Evolutionary conservation across 176 grass and related monocot species (phyloP).

Genomic region (Hordeum vulgare): MorexV3_pseudomolecules_assembly NC_058520.1:108310102-108310601

Average conservation of each 20-base stretch:
- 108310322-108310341: not conserved
- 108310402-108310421: not conserved
- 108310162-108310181: no score
- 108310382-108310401: not conserved
- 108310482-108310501: not conserved
- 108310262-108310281: conserved; percentile 6
- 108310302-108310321: not conserved
- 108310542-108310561: no score
- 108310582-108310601: no score
- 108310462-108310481: not conserved
- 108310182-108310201: no score
- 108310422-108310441: not conserved
- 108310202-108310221: conserved; percentile 65
- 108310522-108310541: no score
- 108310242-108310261: not conserved
- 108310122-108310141: conserved; percentile 6
- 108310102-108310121: conserved; percentile 38
- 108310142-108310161: no score
- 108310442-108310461: not conserved
- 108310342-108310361: not conserved
- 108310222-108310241: not conserved
- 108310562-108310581: no score
- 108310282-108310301: not conserved
- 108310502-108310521: not conserved
- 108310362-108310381: not conserved